Evolutionary conservation across 768 basidiomycete genomes (phyloP).

Genomic region (Mycena polygramma): DNA sequence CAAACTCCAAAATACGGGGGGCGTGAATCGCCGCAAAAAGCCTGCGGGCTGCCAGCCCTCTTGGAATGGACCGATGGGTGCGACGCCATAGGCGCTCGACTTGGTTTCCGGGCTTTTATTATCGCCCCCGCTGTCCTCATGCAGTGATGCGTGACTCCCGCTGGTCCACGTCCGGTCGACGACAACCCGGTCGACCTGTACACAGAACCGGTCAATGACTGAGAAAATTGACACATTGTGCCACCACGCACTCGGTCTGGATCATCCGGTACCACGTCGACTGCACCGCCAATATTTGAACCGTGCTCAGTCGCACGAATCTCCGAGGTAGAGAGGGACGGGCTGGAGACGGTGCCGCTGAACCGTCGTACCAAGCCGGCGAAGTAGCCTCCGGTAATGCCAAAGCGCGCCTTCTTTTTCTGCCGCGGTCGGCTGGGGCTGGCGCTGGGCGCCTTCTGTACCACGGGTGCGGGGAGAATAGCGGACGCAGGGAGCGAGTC

Average conservation of each 20-base stretch:
- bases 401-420: slow-evolving; percentile 56
- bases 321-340: slow-evolving; percentile 51
- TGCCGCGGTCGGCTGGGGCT: slow-evolving; percentile 44
- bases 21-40: slow-evolving; percentile 42
- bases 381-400: slow-evolving; percentile 59
- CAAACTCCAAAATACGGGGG: slow-evolving; percentile 45
- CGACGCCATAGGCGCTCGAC: slow-evolving; percentile 48
- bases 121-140: slow-evolving; percentile 33
- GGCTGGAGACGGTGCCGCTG: slow-evolving; percentile 63
- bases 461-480: slow-evolving; percentile 58
- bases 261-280: slow-evolving; percentile 21
- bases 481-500: slow-evolving; percentile 9
- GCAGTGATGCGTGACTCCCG: slow-evolving; percentile 43
- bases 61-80: slow-evolving; percentile 26
- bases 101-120: slow-evolving; percentile 42
- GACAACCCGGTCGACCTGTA: slow-evolving; percentile 76
- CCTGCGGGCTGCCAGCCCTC: slow-evolving; percentile 32
- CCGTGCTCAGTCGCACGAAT: slow-evolving; percentile 15
- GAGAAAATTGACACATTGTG: background rate
- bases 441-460: slow-evolving; percentile 45
- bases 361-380: slow-evolving; percentile 65
- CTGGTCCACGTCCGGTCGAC: slow-evolving; percentile 81
- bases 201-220: too few relatives aligned
- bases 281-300: background rate
- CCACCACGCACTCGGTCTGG: slow-evolving; percentile 30